Base-by-base conservation (phyloP, 805 yeast genomes). In the Kregervanrija pseudodelftensis region DNA sequence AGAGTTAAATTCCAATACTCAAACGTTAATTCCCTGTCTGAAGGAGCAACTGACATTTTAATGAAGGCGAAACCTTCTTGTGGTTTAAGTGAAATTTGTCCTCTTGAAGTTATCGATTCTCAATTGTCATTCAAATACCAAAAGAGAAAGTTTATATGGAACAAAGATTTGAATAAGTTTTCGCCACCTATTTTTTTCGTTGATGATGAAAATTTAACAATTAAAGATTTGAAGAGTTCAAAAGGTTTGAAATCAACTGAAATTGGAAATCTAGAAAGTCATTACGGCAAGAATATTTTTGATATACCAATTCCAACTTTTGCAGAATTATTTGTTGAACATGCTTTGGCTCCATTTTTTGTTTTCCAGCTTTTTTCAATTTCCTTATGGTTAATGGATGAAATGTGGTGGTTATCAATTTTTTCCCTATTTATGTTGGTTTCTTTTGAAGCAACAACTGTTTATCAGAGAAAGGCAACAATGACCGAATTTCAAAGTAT, bases 321-420 rank as follows among this genome's bases (percentile, higher is more conserved):
- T 56, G 51, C 76, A 45, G 98, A 91, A 64, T 72, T 93, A 57
- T 93, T 93, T 72, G 83, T 87, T 60, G 98, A 93, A 66, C 99
- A 93, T 63, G 98, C 98, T 10, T 90, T 93, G 35, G 98, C 99
- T 11, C 99, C 99, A 11, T 87, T 93, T 64, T 93, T 93, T 57
- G 96, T 93, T 22, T 93, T 93, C 72, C 99, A 93, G 70, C 74
- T 93, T 46, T 93, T 93, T 64, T 90, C 97, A 61, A 95, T 91
- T 47, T 95, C 91, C 4, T 72, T 93, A 50, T 93, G 98, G 97
- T 76, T 87, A 59, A 77, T 93, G 78, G 98, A 93, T 67, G 97
- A 91, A 55, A 83, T 85, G 70, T 93, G 98, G 98, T 90, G 90
- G 66, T 85, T 85, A 61, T 88, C 98, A 4, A 69, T 93, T 47